Evolutionary conservation across 2,329 filamentous ascomycete species (phyloP), one percentile per base, ranked within the genome.

Genomic region (Aureobasidium sp.): DNA sequence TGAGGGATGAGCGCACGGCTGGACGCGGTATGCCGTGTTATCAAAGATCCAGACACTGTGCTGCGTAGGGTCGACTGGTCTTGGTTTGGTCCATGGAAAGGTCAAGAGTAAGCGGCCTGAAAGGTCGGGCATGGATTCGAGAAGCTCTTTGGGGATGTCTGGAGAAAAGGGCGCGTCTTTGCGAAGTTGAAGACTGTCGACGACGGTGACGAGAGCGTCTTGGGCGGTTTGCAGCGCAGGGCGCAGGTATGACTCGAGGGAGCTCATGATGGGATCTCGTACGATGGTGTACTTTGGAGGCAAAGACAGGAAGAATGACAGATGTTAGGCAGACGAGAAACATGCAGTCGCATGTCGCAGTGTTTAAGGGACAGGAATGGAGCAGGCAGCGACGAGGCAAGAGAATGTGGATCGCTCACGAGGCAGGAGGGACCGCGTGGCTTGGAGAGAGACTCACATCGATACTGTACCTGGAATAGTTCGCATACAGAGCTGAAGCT

Each of bases 31-130:
- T 5, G 91, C 92, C 2, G 89, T 93, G 70, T 94, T 96, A 77
- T 97, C 91, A 52, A 97, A 79, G 8, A 97, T 78, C 93, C 93
- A 97, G 44, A 97, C 86, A 15, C 84, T 85, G 72, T 96, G 88
- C 55, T 79, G 74, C n/a, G 83, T 76, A 17, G 80, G 78, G 61
- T 85, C 82, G 51, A 90, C 82, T 6, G 70, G 67, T 51, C 68
- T 65, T 3, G 55, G 61, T 34, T 63, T 55, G n/a, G 42, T 22
- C 45, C 60, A 56, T 11, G 57, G 57, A 15, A 61, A 61, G 8
- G 57, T 61, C 20, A 61, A 37, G 8, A 42, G 27, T 0, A 62
- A 31, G 20, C 60, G 60, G 2, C 60, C 51, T 2, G 60, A 31
- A 14, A 73, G 65, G 53, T 74, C 70, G 15, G 71, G 71, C 63